Percentiles rank a stretch among this genome's conserved stretches.
Evolutionary conservation across 2,329 filamentous ascomycete genomes (phyloP).

Genomic region (Colletotrichum lupini): DNA sequence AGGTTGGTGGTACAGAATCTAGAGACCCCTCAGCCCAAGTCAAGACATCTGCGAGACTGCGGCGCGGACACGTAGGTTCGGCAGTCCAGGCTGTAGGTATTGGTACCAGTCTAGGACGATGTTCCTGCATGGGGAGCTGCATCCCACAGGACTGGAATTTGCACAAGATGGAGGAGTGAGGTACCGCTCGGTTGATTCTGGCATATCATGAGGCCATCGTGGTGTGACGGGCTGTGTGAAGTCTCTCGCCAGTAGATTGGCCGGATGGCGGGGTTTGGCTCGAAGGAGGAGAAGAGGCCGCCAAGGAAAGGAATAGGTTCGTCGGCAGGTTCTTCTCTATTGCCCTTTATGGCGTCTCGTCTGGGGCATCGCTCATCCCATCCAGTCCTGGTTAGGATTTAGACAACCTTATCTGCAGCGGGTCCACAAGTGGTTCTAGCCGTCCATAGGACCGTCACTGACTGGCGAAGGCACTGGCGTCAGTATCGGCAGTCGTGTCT

Average conservation of each 20-base stretch:
- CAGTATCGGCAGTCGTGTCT: background rate
- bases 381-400: constrained; percentile 21
- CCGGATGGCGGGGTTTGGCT: background rate
- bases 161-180: constrained; percentile 2
- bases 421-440: background rate
- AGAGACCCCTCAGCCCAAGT: constrained; percentile 14
- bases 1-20: constrained; percentile 8
- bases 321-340: background rate
- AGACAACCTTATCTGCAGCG: constrained; percentile 28
- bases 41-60: constrained; percentile 16
- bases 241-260: background rate
- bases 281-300: background rate
- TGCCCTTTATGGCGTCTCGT: constrained; percentile 1
- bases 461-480: background rate
- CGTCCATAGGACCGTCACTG: background rate
- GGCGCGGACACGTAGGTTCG: constrained; percentile 27
- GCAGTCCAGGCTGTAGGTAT: constrained; percentile 4
- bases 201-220: constrained; percentile 24
- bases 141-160: background rate
- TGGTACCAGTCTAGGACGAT: background rate
- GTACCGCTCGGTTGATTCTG: constrained; percentile 10
- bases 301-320: background rate
- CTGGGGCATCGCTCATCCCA: constrained; percentile 9
- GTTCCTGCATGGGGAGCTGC: constrained; percentile 25
- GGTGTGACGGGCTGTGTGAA: constrained; percentile 6